Base-by-base conservation (phyloP, 352 stramenopile genomes). In the Ophiocytium majus region DNA sequence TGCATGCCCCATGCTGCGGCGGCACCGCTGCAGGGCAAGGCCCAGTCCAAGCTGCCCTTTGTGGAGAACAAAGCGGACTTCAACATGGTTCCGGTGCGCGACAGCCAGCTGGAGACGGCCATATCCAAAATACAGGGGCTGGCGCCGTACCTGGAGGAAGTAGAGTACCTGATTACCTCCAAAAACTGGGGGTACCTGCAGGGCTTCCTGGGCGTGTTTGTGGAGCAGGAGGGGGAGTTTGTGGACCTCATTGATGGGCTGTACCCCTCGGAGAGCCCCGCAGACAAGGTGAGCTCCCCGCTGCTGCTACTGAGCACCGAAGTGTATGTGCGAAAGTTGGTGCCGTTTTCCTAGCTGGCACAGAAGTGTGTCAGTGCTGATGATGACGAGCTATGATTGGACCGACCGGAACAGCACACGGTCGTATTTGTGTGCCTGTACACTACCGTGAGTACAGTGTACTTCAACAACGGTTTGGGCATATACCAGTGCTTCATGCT, bases 131-230 rank as follows among this genome's bases (percentile, higher is more conserved):
- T 88, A 76, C 84, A 86, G 63, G 84, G 80, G 57, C 84, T 88
- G 1, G 14, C 50, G 50, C 84, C 84, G 9, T 88, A 88, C 80
- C 79, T 88, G 63, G 84, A 88, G n/a, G 84, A 88, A 78, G 84
- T 88, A 35, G 84, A 88, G 80, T 88, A 88, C 34, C 63, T 88
- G 33, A 88, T 88, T 63, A 84, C 84, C 49, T 32, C 74, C 31
- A 76, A 83, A n/a, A 88, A 79, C 76, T 88, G 84, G 84, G 82
- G 83, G 35, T 88, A 88, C 33, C 50, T 88, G n/a, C 79, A 86
- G 49, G 84, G 84, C 0, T 88, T 88, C 43, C 82, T 88, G 17
- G 84, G 84, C 34, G 84, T 88, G 17, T 88, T 88, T 64, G 43
- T 43, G n/a, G 63, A 83, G 1, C 82, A 83, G 49, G 84, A 88